Conservation (phyloP, 2,329 filamentous ascomycete species). For the Onygenales sp. region DNA sequence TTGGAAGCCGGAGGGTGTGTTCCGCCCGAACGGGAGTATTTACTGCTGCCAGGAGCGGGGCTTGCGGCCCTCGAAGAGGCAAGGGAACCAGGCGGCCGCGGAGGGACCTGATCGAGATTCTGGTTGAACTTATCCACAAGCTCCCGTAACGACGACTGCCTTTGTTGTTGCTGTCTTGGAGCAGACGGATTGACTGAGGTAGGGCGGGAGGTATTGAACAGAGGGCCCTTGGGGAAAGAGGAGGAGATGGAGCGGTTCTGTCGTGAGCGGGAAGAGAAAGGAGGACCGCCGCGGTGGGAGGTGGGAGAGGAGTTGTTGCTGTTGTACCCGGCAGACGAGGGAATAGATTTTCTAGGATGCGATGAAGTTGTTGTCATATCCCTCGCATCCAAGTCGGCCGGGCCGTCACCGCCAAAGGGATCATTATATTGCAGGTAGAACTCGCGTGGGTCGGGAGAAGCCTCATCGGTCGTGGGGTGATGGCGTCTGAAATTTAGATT, state of each 20-base stretch:
- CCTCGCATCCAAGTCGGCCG: conserved; percentile 1
- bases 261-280: conserved; percentile 14
- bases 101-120: conserved; percentile 39
- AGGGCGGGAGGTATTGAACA: not conserved
- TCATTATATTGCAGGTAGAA: conserved; percentile 41
- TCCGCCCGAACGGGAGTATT: conserved; percentile 19
- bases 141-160: conserved; percentile 67
- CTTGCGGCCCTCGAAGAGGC: conserved; percentile 28
- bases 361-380: conserved; percentile 15
- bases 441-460: conserved; percentile 39
- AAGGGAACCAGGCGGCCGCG: conserved; percentile 28
- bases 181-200: not conserved
- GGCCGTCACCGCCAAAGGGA: conserved; percentile 22
- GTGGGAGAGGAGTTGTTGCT: conserved; percentile 7
- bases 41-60: conserved; percentile 20
- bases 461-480: conserved; percentile 15
- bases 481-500: conserved; percentile 8
- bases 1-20: conserved; percentile 13
- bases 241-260: conserved; percentile 25
- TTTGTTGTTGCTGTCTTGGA: conserved; percentile 20
- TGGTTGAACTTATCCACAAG: conserved; percentile 71
- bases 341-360: conserved; percentile 4
- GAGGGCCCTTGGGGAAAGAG: conserved; percentile 7
- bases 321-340: not conserved
- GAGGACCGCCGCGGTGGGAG: conserved; percentile 2